Conservation (phyloP, 75 land plant species). For the Cunninghamia lanceolata region DNA sequence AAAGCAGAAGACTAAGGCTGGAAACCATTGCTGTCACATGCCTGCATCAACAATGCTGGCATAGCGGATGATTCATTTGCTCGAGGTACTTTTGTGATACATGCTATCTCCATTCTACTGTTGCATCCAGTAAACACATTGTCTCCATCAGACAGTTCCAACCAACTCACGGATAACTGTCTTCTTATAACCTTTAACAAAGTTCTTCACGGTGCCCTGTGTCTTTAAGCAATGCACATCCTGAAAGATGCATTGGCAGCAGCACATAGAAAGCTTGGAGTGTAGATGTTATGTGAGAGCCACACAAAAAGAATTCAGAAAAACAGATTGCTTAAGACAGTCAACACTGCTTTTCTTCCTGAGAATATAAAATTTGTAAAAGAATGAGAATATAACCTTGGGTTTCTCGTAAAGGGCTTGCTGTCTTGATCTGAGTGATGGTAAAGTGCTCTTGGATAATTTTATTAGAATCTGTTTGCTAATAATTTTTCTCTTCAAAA, state of each 20-base stretch:
- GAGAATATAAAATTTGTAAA: too few species aligned
- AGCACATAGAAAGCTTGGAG: not conserved
- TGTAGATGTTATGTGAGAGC: not conserved
- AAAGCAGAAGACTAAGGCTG: too few species aligned
- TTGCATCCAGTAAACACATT: not conserved
- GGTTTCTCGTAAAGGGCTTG: too few species aligned
- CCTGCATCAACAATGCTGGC: too few species aligned
- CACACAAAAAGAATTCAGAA: not conserved
- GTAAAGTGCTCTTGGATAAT: too few species aligned
- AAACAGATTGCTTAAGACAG: not conserved
- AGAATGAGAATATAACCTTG: too few species aligned
- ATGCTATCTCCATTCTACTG: not conserved
- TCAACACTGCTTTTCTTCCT: not conserved
- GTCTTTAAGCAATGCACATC: not conserved
- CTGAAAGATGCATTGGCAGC: not conserved
- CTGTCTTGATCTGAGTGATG: too few species aligned
- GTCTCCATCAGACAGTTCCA: not conserved
- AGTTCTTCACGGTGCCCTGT: not conserved
- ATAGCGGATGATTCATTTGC: not conserved
- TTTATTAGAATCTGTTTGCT: too few species aligned
- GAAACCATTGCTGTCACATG: too few species aligned
- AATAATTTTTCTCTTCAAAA: too few species aligned
- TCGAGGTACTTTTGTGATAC: too few species aligned
- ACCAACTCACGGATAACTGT: not conserved
- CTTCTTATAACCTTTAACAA: not conserved